Percentiles rank a stretch among this genome's conserved stretches.
phyloP scores from a whole-genome alignment of 805 yeast species.

The Blastobotrys peoriensis region DNA sequence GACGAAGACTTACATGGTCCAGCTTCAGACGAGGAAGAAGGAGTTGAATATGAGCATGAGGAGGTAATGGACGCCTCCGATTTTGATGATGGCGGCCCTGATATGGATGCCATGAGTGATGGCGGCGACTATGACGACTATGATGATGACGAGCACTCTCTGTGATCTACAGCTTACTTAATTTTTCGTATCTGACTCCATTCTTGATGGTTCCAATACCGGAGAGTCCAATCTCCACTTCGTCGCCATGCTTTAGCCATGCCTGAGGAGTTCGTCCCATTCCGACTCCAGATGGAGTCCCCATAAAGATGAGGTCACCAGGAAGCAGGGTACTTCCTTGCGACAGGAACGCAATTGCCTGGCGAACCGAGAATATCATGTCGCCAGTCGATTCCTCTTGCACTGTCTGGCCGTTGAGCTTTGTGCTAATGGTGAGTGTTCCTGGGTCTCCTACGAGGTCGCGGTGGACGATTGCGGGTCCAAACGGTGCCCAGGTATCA shows the following conservation, averaged over 20 bases:
- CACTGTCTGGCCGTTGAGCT: conserved; percentile 43
- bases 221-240: conserved; percentile 37
- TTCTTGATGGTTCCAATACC: conserved; percentile 40
- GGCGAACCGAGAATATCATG: conserved; percentile 41
- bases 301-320: conserved; percentile 51
- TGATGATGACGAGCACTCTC: conserved; percentile 1
- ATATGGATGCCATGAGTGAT: too few relatives aligned
- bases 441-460: conserved; percentile 32
- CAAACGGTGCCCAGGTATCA: conserved; percentile 53
- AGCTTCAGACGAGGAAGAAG: too few relatives aligned
- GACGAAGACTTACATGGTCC: too few relatives aligned
- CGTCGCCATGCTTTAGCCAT: conserved; percentile 43
- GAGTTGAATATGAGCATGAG: too few relatives aligned
- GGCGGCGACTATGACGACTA: background rate
- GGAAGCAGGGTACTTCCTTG: conserved; percentile 48
- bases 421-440: conserved; percentile 34
- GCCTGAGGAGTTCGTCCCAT: conserved; percentile 39
- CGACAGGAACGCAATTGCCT: conserved; percentile 41
- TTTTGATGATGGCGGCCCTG: too few relatives aligned
- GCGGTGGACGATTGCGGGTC: conserved; percentile 43
- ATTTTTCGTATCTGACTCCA: conserved; percentile 32
- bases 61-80: too few relatives aligned
- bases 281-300: conserved; percentile 51
- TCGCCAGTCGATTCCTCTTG: conserved; percentile 44
- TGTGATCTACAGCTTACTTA: conserved; percentile 9